Conservation (phyloP, 1,284 basidiomycete genomes). For the Heimioporus retisporus region DNA sequence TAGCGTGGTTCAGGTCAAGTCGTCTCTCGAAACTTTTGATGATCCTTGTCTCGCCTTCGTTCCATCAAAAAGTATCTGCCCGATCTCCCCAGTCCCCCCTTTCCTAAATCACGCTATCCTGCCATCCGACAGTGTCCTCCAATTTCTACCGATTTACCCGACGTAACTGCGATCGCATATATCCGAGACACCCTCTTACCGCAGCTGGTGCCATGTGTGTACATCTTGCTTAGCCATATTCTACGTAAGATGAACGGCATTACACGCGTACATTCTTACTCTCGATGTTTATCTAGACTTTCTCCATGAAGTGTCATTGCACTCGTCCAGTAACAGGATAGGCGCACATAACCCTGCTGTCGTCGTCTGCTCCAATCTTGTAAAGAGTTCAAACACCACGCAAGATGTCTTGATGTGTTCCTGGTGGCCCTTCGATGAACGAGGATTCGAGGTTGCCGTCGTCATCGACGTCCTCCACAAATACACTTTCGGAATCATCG, state of each 20-base stretch:
- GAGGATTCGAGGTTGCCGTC: slow-evolving; percentile 23
- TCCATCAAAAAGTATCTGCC: slow-evolving; percentile 88
- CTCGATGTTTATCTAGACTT: slow-evolving; percentile 60
- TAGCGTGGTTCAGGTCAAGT: slow-evolving; percentile 75
- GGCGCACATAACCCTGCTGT: slow-evolving; percentile 84
- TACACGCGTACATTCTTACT: slow-evolving; percentile 15
- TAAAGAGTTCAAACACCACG: slow-evolving; percentile 72
- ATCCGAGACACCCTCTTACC: slow-evolving; percentile 76
- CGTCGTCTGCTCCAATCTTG: slow-evolving; percentile 86
- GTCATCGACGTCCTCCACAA: slow-evolving; percentile 34
- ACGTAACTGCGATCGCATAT: slow-evolving; percentile 68
- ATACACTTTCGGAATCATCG: slow-evolving; percentile 31
- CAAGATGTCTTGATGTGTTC: slow-evolving; percentile 83
- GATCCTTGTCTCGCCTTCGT: slow-evolving; percentile 88
- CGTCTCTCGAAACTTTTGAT: slow-evolving; percentile 74
- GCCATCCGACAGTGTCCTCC: slow-evolving; percentile 75
- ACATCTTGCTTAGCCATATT: slow-evolving; percentile 78
- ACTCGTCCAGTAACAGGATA: slow-evolving; percentile 77
- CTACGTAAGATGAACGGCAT: slow-evolving; percentile 64
- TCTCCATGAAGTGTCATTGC: slow-evolving; percentile 80
- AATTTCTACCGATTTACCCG: slow-evolving; percentile 61
- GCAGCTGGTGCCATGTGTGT: slow-evolving; percentile 74
- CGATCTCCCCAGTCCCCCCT: slow-evolving; percentile 82
- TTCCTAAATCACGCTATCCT: slow-evolving; percentile 75
- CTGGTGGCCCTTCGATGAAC: slow-evolving; percentile 50